These are phyloP conservation scores for Naganishia cerealis DNA, from an alignment of 1,284 basidiomycete species.

Conservation along the genomic window DNA sequence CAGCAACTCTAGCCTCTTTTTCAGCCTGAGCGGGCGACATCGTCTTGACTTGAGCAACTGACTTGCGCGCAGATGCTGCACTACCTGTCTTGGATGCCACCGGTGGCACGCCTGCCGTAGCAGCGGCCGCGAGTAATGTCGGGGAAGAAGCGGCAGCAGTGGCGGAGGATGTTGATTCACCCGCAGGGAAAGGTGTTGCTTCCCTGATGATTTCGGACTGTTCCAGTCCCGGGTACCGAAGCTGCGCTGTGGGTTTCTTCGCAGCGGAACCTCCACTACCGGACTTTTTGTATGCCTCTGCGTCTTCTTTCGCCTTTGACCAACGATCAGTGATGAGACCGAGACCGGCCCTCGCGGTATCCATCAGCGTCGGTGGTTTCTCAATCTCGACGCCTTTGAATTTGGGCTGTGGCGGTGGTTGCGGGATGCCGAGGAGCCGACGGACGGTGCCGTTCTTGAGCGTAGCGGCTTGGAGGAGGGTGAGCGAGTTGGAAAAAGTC, in stretches of 20 bases:
- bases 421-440: conserved; percentile 49
- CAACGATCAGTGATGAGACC: conserved; percentile 24
- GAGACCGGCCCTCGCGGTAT: conserved; percentile 12
- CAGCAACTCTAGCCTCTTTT: conserved; percentile 21
- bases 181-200: conserved; percentile 12
- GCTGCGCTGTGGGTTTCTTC: neutral
- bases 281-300: conserved; percentile 12
- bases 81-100: neutral
- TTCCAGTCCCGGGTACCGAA: conserved; percentile 11
- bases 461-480: conserved; percentile 57
- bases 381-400: conserved; percentile 36
- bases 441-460: conserved; percentile 49
- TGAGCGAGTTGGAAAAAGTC: conserved; percentile 59
- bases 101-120: neutral
- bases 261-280: neutral
- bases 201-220: conserved; percentile 27
- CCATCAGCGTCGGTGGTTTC: conserved; percentile 31
- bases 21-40: conserved; percentile 22
- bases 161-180: neutral
- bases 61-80: neutral
- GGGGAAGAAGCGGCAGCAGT: neutral
- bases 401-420: conserved; percentile 39
- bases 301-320: conserved; percentile 25
- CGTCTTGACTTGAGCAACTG: conserved; percentile 6
- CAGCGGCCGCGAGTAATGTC: neutral